A percentile compares a stretch with the other conserved stretches of the same genome.
phyloP scores from a whole-genome alignment of 192 early-diverging fungal species.

The Umbelopsis sp. region DNA sequence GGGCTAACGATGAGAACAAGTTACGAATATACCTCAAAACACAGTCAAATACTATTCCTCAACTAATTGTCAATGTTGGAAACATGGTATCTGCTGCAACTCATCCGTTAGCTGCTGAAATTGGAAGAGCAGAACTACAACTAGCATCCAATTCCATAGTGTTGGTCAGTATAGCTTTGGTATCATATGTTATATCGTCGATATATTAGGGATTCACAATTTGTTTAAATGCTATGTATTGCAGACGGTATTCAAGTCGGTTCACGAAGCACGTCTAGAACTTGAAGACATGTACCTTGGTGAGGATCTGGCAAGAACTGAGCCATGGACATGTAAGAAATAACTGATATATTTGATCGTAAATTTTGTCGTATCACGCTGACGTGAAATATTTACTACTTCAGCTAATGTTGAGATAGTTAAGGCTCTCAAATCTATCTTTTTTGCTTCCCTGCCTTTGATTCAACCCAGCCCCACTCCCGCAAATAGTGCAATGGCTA shows the following conservation, averaged over 20 bases:
- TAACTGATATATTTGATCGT: background rate
- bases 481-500: background rate
- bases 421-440: slow-evolving; percentile 1
- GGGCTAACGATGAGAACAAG: background rate
- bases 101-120: background rate
- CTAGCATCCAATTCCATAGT: background rate
- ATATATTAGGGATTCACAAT: background rate
- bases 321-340: background rate
- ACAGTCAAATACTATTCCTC: background rate
- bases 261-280: background rate
- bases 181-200: background rate
- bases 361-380: no score
- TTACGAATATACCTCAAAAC: background rate
- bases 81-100: background rate
- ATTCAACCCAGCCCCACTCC: background rate
- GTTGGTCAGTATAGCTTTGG: background rate
- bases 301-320: background rate
- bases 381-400: no score
- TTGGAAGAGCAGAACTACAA: background rate
- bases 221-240: no score
- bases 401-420: background rate
- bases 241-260: background rate
- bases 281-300: background rate
- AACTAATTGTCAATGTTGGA: background rate
- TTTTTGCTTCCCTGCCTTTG: background rate